Base-by-base conservation (phyloP, 306 rosid genomes). In the Dryas octopetala region DNA sequence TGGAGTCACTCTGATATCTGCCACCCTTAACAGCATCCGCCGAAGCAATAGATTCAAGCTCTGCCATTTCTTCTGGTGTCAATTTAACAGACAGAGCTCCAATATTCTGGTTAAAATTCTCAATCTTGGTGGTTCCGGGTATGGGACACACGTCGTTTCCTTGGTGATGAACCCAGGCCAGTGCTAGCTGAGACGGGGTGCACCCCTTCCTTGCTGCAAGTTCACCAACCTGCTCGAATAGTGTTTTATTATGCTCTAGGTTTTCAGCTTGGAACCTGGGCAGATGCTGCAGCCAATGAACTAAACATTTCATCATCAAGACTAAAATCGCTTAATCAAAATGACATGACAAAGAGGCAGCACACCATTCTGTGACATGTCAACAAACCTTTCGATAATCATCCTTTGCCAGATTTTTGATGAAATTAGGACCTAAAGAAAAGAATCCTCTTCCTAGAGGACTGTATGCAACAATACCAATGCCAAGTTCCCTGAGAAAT, bases 61-160 rank as follows among this genome's bases (percentile, higher is more conserved):
- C 87, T 9, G 74, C 80, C 86, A 85, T 58, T 58, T 93, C 97
- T 78, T 86, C 83, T 5, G 82, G 83, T 51, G 88, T 82, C 32
- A 93, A 83, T 63, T 89, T 91, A 11, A 93, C 80, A 0, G 91
- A 82, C 48, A 93, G 68, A 64, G 93, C 93, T 1, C 75, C 88
- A 3, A 89, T 81, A 62, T 93, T 93, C 58, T 89, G 81, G 60
- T 91, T 75, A 0, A 93, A 67, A 82, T 90, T 89, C 76, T 78
- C 83, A 14, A 85, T 73, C 78, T 90, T 88, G 4, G 98, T 92
- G 46, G 98, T 92, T 85, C 98, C 96, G 0, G 98, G 98, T 15
- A 88, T 90, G 0, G 93, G 91, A 46, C 88, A 83, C 67, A 88
- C 91, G 4, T 88, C 92, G 1, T 79, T 85, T 28, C 96, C 92